phyloP scores from a whole-genome alignment of 1,139 yeast species.

The Zygosaccharomyces sapae region DNA sequence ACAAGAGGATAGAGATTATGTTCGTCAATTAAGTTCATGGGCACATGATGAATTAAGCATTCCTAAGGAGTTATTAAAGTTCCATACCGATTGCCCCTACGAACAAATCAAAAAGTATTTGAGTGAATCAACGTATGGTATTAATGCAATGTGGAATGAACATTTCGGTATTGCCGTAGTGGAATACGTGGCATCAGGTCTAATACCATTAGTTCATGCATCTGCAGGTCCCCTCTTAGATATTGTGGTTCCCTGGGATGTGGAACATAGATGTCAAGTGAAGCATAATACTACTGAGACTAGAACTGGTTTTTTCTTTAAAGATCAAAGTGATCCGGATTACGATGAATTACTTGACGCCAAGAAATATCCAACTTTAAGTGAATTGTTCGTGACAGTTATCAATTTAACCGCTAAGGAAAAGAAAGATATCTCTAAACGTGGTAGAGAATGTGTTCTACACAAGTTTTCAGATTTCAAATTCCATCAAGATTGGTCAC shows the following conservation, averaged over 20 bases:
- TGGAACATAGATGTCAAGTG: conserved; percentile 31
- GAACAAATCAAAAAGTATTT: conserved; percentile 54
- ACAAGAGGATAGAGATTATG: conserved; percentile 57
- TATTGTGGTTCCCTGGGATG: conserved; percentile 62
- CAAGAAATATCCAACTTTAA: conserved; percentile 43
- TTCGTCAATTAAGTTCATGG: conserved; percentile 45
- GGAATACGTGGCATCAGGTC: conserved; percentile 83
- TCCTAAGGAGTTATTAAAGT: conserved; percentile 48
- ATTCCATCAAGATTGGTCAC: conserved; percentile 60
- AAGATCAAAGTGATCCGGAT: conserved; percentile 62
- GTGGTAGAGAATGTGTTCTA: conserved; percentile 50
- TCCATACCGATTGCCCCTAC: conserved; percentile 75
- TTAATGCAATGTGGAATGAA: conserved; percentile 99
- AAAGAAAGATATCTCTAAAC: conserved; percentile 44
- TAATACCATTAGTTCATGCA: conserved; percentile 86
- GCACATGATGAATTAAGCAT: conserved; percentile 48
- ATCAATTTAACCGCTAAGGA: conserved; percentile 41
- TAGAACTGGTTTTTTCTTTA: conserved; percentile 73
- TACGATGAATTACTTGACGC: conserved; percentile 24
- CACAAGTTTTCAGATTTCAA: conserved; percentile 64
- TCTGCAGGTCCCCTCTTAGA: conserved; percentile 92
- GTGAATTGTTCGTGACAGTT: conserved; percentile 44
- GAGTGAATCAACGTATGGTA: conserved; percentile 63
- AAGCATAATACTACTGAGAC: conserved; percentile 32
- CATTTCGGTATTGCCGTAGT: conserved; percentile 98